Evolutionary conservation across 2,329 filamentous ascomycete genomes (phyloP).

Genomic region (Penicillium sp.): DNA sequence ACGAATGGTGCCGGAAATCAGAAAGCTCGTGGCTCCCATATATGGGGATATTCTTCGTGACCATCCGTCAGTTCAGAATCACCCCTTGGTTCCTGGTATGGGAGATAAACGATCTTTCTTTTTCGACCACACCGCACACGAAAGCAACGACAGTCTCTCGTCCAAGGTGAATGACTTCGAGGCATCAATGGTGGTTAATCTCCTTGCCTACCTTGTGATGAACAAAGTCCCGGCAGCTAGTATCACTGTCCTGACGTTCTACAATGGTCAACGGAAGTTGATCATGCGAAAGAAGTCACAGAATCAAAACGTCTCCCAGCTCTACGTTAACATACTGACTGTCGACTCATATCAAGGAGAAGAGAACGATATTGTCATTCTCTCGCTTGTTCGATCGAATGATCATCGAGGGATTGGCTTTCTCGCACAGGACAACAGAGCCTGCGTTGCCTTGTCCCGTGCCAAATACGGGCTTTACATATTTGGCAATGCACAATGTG

Average conservation of each 20-base stretch:
- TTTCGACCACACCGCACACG: conserved; percentile 64
- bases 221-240: conserved; percentile 61
- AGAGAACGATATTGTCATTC: conserved; percentile 78
- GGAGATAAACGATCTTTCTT: conserved; percentile 60
- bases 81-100: conserved; percentile 62
- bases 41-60: conserved; percentile 57
- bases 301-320: conserved; percentile 45
- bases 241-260: conserved; percentile 84
- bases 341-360: conserved; percentile 91
- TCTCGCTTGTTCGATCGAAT: conserved; percentile 78
- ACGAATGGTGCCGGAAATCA: conserved; percentile 69
- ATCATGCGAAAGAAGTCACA: conserved; percentile 49
- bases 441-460: conserved; percentile 65
- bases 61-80: conserved; percentile 56
- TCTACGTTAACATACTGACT: conserved; percentile 65
- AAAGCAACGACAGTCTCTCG: conserved; percentile 61
- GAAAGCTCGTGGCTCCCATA: conserved; percentile 61
- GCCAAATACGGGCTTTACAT: conserved; percentile 79
- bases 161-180: conserved; percentile 71
- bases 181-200: conserved; percentile 71
- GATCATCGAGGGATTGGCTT: conserved; percentile 65
- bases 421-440: conserved; percentile 62
- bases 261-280: conserved; percentile 74
- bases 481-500: conserved; percentile 70
- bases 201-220: conserved; percentile 69